These are phyloP conservation scores for Daldinia vernicosa DNA, from an alignment of 495 filamentous ascomycete species.

Conservation along the genomic window DNA sequence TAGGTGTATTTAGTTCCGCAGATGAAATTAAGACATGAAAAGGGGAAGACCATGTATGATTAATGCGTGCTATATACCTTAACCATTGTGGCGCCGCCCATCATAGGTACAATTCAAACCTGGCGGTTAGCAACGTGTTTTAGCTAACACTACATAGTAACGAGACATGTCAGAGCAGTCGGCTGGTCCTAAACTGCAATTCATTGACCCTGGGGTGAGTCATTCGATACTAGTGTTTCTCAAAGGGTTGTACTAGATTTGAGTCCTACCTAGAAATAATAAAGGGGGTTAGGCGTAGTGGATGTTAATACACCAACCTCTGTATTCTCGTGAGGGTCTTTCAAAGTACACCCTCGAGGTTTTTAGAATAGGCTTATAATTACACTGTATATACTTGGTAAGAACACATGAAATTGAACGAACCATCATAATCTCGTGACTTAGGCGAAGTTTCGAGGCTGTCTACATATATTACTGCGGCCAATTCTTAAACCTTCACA, in stretches of 20 bases:
- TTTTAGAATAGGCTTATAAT: too few relatives aligned
- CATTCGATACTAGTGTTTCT: neutral
- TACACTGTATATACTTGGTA: neutral
- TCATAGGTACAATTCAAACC: neutral
- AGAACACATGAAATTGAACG: neutral
- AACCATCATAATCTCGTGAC: neutral
- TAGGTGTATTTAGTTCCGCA: too few relatives aligned
- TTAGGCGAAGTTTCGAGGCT: neutral
- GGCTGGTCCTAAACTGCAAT: neutral
- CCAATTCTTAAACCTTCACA: neutral
- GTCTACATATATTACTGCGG: neutral
- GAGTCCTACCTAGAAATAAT: neutral
- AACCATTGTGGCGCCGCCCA: neutral
- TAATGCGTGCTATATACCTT: neutral
- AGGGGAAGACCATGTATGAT: neutral
- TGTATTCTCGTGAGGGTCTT: neutral
- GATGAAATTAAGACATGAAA: too few relatives aligned
- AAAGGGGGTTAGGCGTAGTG: neutral
- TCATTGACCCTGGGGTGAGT: neutral
- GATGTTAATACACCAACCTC: neutral
- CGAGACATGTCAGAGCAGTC: neutral
- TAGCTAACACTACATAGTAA: neutral
- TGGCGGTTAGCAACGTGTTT: neutral
- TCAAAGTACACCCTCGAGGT: too few relatives aligned
- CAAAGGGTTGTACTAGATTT: neutral